Conservation (phyloP, 2,329 filamentous ascomycete genomes). For the Cytospora mali region DNA sequence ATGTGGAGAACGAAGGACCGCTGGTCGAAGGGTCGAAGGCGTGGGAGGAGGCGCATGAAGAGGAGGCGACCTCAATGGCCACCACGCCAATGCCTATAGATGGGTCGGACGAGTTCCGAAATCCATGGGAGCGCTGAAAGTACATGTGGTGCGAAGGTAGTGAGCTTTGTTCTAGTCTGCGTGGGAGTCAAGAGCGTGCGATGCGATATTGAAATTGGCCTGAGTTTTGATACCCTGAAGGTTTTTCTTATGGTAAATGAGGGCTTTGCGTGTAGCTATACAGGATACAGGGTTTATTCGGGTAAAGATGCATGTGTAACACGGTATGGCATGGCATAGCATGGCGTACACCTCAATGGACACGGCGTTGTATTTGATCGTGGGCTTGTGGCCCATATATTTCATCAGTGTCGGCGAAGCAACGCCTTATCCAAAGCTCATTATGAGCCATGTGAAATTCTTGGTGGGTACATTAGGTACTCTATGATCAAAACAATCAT, state of each 20-base stretch:
- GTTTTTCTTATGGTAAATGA: slow-evolving; percentile 1
- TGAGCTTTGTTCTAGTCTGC: background rate
- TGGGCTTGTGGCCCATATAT: background rate
- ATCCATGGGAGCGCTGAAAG: slow-evolving; percentile 44
- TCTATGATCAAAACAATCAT: too few species aligned
- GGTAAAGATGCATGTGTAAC: background rate
- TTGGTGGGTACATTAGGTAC: too few species aligned
- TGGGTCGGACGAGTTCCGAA: slow-evolving; percentile 49
- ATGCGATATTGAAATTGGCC: background rate
- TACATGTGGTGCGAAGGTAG: background rate
- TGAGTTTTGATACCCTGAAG: slow-evolving; percentile 1
- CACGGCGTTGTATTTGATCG: background rate
- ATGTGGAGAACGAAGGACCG: slow-evolving; percentile 28
- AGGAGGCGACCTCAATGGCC: slow-evolving; percentile 2
- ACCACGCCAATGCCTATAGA: slow-evolving; percentile 32
- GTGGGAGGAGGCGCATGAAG: slow-evolving; percentile 25
- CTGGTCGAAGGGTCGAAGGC: slow-evolving; percentile 26
- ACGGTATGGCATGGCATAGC: background rate
- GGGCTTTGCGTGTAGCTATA: slow-evolving; percentile 1
- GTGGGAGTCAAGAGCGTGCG: background rate
- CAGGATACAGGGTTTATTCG: background rate
- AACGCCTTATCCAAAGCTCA: too few species aligned
- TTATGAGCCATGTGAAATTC: too few species aligned
- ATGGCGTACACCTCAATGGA: background rate
- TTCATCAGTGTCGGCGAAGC: too few species aligned